phyloP scores from a whole-genome alignment of 176 grass and related monocot genomes.

The Triticum turgidum region DNA sequence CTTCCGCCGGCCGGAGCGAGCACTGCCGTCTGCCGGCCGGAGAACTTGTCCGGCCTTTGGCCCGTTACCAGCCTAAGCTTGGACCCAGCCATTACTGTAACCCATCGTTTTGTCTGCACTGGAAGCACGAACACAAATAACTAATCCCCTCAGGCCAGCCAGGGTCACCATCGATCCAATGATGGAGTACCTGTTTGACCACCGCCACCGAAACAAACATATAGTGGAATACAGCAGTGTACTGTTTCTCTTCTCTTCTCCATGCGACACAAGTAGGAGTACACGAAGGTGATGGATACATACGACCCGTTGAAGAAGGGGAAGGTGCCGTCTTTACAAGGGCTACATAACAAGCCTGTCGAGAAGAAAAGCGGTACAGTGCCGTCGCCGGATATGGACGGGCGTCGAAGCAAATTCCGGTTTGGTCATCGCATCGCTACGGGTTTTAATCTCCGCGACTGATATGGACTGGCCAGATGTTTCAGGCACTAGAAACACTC shows the following conservation, averaged over 20 bases:
- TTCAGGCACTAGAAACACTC: background rate
- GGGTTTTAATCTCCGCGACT: background rate
- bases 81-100: background rate
- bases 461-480: too few relatives aligned
- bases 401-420: conserved; percentile 16
- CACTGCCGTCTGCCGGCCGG: background rate
- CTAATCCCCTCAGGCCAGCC: background rate
- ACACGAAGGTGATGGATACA: background rate
- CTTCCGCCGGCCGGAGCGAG: background rate
- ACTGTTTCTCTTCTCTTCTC: background rate
- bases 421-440: background rate
- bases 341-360: background rate
- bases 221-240: background rate
- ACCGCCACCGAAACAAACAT: background rate
- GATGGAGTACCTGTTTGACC: background rate
- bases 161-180: conserved; percentile 6
- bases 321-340: background rate
- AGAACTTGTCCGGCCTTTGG: background rate
- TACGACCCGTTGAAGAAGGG: background rate
- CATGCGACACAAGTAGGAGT: background rate
- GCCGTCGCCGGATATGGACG: background rate
- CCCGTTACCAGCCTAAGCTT: background rate
- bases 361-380: background rate
- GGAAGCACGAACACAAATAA: background rate
- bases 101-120: background rate